A percentile compares a stretch with the other conserved stretches of the same genome.
Conservation (phyloP, 257 asterid species). For the Petunia secreta region DNA sequence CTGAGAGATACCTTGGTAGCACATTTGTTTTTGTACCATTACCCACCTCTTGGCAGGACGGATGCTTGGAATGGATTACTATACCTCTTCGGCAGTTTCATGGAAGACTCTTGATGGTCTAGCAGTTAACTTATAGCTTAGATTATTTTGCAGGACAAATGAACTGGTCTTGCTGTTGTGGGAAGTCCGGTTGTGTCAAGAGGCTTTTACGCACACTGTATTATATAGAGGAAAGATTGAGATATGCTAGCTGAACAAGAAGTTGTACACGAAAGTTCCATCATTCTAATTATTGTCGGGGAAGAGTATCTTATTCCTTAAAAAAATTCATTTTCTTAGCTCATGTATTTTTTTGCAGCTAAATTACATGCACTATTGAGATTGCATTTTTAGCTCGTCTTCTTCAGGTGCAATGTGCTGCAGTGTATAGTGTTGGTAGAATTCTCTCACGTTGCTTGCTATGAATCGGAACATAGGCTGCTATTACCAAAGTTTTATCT, state of each 20-base stretch:
- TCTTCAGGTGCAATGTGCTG: no score
- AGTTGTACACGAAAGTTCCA: background rate
- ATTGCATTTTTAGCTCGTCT: no score
- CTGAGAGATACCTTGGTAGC: slow-evolving; percentile 42
- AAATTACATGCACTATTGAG: background rate
- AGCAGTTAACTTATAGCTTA: slow-evolving; percentile 13
- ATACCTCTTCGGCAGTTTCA: slow-evolving; percentile 15
- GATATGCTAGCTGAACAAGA: slow-evolving; percentile 3
- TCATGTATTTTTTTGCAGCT: background rate
- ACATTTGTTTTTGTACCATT: slow-evolving; percentile 49
- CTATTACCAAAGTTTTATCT: background rate
- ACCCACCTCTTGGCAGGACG: slow-evolving; percentile 10
- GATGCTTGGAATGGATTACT: slow-evolving; percentile 24
- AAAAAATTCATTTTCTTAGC: no score
- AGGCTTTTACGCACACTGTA: slow-evolving; percentile 21
- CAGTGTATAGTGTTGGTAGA: no score
- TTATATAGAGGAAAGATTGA: slow-evolving; percentile 12
- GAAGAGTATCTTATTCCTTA: slow-evolving; percentile 1
- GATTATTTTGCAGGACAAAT: slow-evolving; percentile 14
- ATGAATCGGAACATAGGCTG: background rate
- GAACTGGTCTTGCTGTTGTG: slow-evolving; percentile 17
- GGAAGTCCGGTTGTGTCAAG: slow-evolving; percentile 15
- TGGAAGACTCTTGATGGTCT: slow-evolving; percentile 15
- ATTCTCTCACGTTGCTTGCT: no score
- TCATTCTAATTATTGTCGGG: slow-evolving; percentile 3